These are phyloP conservation scores for Penicillium polonicum DNA, from an alignment of 2,329 filamentous ascomycete species.

Conservation along the genomic window DNA sequence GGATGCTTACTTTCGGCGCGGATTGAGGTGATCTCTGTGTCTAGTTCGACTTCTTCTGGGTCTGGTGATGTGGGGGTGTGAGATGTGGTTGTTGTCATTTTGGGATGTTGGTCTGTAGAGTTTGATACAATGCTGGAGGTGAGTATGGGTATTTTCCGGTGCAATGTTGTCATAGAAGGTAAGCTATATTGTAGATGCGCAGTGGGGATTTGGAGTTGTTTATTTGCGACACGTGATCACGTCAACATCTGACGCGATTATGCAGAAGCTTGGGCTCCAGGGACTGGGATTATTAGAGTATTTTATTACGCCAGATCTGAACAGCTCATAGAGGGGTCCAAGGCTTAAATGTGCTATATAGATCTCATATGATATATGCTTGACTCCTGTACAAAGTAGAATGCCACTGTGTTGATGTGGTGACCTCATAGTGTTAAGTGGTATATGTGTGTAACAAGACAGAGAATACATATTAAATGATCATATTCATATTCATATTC, in stretches of 20 bases:
- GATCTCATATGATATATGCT: not conserved
- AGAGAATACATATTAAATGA: not conserved
- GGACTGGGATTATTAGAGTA: not conserved
- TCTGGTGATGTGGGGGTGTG: slow-evolving; percentile 13
- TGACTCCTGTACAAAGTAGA: not conserved
- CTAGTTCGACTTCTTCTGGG: slow-evolving; percentile 33
- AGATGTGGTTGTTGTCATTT: slow-evolving; percentile 10
- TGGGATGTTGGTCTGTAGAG: not conserved
- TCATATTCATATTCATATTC: not conserved
- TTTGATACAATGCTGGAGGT: too few species aligned
- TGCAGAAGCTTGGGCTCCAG: not conserved
- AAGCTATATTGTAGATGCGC: not conserved
- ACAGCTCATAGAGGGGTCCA: too few species aligned
- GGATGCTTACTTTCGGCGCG: slow-evolving; percentile 41
- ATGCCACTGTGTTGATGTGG: not conserved
- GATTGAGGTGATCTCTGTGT: slow-evolving; percentile 43
- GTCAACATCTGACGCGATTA: not conserved
- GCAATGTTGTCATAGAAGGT: not conserved
- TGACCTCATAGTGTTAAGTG: not conserved
- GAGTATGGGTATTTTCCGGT: not conserved
- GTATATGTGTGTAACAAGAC: not conserved
- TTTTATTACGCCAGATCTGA: not conserved
- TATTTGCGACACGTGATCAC: slow-evolving; percentile 1
- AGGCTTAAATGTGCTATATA: not conserved
- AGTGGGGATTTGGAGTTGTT: not conserved